These are phyloP conservation scores for Crassisporium funariophilum DNA, from an alignment of 768 basidiomycete genomes.

Conservation along the genomic window DNA sequence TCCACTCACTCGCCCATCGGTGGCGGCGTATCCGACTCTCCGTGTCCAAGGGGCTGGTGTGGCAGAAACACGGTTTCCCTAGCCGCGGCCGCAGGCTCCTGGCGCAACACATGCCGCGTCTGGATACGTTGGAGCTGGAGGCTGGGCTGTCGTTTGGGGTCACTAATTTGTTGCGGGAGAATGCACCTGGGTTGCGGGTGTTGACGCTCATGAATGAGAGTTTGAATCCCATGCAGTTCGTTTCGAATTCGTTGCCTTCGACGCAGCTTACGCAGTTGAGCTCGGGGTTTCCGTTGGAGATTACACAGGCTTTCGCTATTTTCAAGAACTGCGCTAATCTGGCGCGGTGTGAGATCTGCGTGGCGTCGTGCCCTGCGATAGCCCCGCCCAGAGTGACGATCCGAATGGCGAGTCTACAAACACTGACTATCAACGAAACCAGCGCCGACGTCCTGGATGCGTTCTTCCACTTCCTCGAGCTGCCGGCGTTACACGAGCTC, in stretches of 20 bases:
- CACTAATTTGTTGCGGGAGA: conserved; percentile 5
- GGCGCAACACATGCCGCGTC: conserved; percentile 1
- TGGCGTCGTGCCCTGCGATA: background rate
- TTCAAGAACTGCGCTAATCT: conserved; percentile 9
- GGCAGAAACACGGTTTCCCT: conserved; percentile 11
- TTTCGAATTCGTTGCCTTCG: conserved; percentile 3
- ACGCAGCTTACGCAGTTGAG: conserved; percentile 6
- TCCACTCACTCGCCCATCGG: conserved; percentile 1
- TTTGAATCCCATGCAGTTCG: conserved; percentile 4
- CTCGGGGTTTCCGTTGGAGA: conserved; percentile 3
- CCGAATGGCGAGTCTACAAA: background rate
- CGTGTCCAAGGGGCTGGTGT: conserved; percentile 3
- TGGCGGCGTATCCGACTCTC: conserved; percentile 8
- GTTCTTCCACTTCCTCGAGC: conserved; percentile 1
- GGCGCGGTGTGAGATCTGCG: conserved; percentile 7
- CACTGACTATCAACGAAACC: conserved; percentile 8
- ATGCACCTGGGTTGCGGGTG: conserved; percentile 4
- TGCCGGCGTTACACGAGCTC: conserved; percentile 7
- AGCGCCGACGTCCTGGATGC: conserved; percentile 4
- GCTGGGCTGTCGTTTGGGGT: conserved; percentile 3
- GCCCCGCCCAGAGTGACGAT: conserved; percentile 1
- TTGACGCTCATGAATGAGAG: conserved; percentile 5
- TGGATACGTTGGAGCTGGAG: conserved; percentile 5
- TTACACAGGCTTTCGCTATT: conserved; percentile 6
- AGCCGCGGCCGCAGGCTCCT: conserved; percentile 4